phyloP scores from a whole-genome alignment of 768 basidiomycete species.

The Lactarius vividus region DNA sequence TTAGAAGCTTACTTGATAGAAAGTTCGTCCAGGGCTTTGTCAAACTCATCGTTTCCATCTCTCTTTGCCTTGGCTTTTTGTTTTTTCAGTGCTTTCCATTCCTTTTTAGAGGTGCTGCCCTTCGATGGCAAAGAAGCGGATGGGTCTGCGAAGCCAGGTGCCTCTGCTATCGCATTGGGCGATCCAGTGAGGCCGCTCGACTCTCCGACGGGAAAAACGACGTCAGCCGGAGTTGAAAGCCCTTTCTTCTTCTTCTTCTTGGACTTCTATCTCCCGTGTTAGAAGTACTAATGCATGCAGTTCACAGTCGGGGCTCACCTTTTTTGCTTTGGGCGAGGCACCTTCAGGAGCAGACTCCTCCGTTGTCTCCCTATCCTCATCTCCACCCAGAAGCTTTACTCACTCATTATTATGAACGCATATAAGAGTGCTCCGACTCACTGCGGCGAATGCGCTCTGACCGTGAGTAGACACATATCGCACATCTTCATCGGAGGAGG shows the following conservation, averaged over 20 bases:
- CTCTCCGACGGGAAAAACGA: constrained; percentile 1
- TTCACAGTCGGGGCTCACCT: constrained; percentile 8
- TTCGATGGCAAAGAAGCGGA: constrained; percentile 19
- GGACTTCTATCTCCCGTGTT: constrained; percentile 27
- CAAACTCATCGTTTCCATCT: constrained; percentile 72
- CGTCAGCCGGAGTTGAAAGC: neutral
- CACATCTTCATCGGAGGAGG: constrained; percentile 27
- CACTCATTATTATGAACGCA: neutral
- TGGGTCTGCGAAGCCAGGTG: constrained; percentile 7
- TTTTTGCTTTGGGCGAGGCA: constrained; percentile 27
- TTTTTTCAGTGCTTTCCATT: constrained; percentile 58
- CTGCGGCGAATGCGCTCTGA: constrained; percentile 26
- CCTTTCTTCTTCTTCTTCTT: constrained; percentile 44
- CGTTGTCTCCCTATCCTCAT: constrained; percentile 5
- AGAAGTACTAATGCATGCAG: neutral
- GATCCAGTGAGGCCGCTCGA: constrained; percentile 12
- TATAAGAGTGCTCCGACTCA: constrained; percentile 13
- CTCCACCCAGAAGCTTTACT: constrained; percentile 21
- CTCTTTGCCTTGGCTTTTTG: constrained; percentile 60
- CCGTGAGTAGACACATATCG: constrained; percentile 14
- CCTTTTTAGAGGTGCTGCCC: constrained; percentile 37
- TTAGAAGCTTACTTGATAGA: constrained; percentile 56
- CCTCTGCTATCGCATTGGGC: constrained; percentile 2
- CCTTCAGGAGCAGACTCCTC: constrained; percentile 11
- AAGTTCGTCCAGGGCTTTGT: constrained; percentile 82